phyloP scores from a whole-genome alignment of 1,284 basidiomycete genomes.

The Sporisorium graminicola region DNA sequence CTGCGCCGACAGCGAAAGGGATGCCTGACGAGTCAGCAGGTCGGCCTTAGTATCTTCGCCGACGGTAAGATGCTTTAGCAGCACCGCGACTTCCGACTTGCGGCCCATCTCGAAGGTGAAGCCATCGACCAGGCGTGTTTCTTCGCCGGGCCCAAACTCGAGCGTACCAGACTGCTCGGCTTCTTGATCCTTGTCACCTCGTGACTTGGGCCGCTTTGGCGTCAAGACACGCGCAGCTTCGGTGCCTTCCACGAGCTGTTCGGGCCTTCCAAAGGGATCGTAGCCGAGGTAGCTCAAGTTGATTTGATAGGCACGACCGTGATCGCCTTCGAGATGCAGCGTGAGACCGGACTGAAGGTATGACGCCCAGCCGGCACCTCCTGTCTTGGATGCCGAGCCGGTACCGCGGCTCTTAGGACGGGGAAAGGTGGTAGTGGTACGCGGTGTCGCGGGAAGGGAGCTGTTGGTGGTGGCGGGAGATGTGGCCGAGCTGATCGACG shows the following conservation, averaged over 20 bases:
- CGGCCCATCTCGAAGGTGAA: constrained; percentile 14
- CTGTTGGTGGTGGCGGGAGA: constrained; percentile 33
- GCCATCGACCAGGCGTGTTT: neutral
- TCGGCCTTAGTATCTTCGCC: constrained; percentile 60
- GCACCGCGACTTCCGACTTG: constrained; percentile 15
- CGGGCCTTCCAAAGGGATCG: constrained; percentile 60
- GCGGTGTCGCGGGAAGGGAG: constrained; percentile 36
- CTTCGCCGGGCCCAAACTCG: constrained; percentile 34
- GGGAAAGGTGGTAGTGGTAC: constrained; percentile 17
- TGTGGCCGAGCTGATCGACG: constrained; percentile 32
- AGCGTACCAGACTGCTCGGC: constrained; percentile 46
- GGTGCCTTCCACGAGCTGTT: constrained; percentile 39
- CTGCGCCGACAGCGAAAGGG: constrained; percentile 39
- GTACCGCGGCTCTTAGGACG: constrained; percentile 40
- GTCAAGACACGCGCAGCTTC: constrained; percentile 22
- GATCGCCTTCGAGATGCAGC: constrained; percentile 58
- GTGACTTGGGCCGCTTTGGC: constrained; percentile 46
- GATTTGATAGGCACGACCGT: constrained; percentile 29
- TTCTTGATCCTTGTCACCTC: constrained; percentile 48
- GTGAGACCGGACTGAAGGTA: constrained; percentile 56
- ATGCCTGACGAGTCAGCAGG: constrained; percentile 57
- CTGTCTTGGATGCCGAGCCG: constrained; percentile 13
- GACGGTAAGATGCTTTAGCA: constrained; percentile 58
- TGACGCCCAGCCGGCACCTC: constrained; percentile 56
- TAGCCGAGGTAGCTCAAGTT: constrained; percentile 57